A percentile compares a stretch with the other conserved stretches of the same genome.
Evolutionary conservation across 768 basidiomycete species (phyloP).

Genomic region (Leccinum imitatum): DNA sequence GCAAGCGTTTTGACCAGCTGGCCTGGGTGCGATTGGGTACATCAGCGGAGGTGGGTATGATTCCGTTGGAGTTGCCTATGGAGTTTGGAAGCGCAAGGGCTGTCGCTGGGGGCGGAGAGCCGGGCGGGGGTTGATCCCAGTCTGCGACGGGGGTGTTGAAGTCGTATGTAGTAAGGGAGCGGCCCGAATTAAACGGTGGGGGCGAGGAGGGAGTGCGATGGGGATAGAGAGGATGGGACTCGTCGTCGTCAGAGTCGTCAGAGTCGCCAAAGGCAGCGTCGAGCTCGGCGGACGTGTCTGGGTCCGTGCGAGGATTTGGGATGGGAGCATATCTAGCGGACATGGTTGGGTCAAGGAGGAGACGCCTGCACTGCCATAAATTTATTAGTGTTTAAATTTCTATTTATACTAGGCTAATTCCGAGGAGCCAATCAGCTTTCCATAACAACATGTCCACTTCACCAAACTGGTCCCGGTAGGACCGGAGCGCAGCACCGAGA

Average conservation of each 20-base stretch:
- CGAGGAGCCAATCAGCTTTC: no score
- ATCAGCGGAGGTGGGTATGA: constrained; percentile 50
- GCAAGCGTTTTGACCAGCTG: constrained; percentile 58
- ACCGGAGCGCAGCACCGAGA: no score
- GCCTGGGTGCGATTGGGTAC: constrained; percentile 29
- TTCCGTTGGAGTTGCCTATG: constrained; percentile 73
- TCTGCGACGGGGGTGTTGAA: constrained; percentile 68
- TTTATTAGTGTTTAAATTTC: no score
- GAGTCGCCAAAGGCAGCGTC: constrained; percentile 85
- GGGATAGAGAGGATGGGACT: constrained; percentile 54
- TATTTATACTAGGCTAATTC: no score
- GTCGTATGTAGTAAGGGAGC: constrained; percentile 61
- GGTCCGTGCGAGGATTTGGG: constrained; percentile 54
- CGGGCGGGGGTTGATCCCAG: constrained; percentile 81
- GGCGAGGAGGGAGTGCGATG: constrained; percentile 25
- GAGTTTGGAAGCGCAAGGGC: constrained; percentile 65
- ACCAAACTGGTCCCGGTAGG: no score
- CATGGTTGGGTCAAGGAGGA: constrained; percentile 28
- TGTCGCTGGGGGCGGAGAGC: constrained; percentile 71
- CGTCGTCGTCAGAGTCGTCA: constrained; percentile 66
- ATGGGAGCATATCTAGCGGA: constrained; percentile 68
- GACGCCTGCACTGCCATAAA: background rate
- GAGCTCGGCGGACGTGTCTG: constrained; percentile 59
- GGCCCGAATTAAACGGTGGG: background rate
- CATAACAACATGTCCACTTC: no score